A percentile compares a stretch with the other conserved stretches of the same genome.
Conservation (phyloP, 164 flowering plant species). For the Magnolia changhungtana region DNA sequence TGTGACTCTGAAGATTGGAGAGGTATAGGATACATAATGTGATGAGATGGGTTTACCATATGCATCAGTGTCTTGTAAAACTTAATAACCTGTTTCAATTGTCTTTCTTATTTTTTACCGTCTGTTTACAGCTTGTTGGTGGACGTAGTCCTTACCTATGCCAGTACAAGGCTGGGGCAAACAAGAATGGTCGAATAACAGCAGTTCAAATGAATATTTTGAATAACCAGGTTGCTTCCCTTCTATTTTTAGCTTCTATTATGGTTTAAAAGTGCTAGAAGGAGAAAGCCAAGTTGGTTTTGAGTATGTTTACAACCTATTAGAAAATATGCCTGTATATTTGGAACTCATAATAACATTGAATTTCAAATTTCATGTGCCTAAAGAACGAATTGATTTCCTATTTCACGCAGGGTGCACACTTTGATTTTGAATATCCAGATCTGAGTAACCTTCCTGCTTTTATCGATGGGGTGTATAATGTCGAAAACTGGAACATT, state of each 20-base stretch:
- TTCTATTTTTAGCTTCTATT: neutral
- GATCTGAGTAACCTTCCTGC: neutral
- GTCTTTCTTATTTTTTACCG: neutral
- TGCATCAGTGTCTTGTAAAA: neutral
- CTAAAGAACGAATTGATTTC: neutral
- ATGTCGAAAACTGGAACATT: constrained; percentile 11
- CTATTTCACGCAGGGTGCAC: constrained; percentile 5
- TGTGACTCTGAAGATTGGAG: neutral
- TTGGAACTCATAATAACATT: neutral
- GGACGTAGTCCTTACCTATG: constrained; percentile 14
- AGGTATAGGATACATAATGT: neutral
- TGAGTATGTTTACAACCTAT: neutral
- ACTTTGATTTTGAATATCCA: constrained; percentile 12
- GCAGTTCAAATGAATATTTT: constrained; percentile 10
- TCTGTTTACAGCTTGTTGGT: constrained; percentile 10
- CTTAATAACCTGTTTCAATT: neutral
- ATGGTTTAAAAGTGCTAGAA: neutral
- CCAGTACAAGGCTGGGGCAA: constrained; percentile 6
- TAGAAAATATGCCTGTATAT: neutral
- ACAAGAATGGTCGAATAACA: constrained; percentile 1
- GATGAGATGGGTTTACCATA: neutral
- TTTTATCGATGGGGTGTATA: constrained; percentile 9
- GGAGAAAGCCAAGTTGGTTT: neutral
- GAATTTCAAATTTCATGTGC: neutral
- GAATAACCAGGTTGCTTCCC: constrained; percentile 10